Evolutionary conservation across 2,329 filamentous ascomycete species (phyloP).

Genomic region (Trichoderma simmonsii): DNA sequence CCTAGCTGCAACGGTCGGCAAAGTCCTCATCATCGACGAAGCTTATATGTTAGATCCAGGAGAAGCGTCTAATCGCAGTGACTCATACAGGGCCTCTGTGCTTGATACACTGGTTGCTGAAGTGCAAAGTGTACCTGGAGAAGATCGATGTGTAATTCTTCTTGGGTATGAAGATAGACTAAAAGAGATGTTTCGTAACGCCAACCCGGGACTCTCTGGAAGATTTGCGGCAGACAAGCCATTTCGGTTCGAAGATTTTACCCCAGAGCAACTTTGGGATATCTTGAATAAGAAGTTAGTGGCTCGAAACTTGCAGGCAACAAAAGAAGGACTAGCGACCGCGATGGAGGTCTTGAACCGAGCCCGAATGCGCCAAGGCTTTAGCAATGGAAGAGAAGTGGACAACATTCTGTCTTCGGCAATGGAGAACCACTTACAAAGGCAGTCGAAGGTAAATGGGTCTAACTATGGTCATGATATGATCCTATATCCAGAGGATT

Average conservation of each 20-base stretch:
- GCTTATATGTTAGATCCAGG: constrained; percentile 46
- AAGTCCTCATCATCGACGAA: constrained; percentile 69
- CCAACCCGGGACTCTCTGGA: neutral
- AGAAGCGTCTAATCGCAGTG: neutral
- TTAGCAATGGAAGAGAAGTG: neutral
- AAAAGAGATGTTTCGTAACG: neutral
- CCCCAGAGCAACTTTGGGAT: neutral
- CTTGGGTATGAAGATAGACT: neutral
- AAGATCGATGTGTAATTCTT: constrained; percentile 3
- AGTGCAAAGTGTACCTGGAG: neutral
- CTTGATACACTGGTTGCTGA: constrained; percentile 3
- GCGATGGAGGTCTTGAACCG: neutral
- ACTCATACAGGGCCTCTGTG: neutral
- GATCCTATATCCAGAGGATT: neutral
- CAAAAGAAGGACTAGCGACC: neutral
- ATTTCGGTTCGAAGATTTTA: neutral
- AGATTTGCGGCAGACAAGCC: neutral
- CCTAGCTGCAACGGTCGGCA: constrained; percentile 60
- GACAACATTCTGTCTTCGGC: neutral
- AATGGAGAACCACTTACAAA: neutral
- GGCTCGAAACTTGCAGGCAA: neutral
- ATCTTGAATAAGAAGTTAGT: neutral
- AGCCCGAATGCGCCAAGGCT: neutral
- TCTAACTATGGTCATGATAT: neutral
- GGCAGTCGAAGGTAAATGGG: neutral